These are phyloP conservation scores for Kuraishia ogatae DNA, from an alignment of 805 yeast species.

Conservation along the genomic window DNA sequence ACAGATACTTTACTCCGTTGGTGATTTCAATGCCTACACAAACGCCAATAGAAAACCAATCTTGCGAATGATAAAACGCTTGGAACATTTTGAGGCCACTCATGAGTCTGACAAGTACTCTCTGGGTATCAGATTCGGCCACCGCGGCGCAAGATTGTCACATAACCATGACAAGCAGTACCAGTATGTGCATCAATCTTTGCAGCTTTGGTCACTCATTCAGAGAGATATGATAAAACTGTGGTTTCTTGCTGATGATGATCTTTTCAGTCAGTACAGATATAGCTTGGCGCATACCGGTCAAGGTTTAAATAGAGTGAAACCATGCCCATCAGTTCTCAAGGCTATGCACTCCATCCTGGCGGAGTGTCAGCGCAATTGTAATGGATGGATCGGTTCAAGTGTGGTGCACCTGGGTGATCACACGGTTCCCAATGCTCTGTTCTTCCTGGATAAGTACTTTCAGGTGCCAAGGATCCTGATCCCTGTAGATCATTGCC, in stretches of 20 bases:
- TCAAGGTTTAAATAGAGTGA: slow-evolving; percentile 72
- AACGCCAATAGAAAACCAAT: slow-evolving; percentile 65
- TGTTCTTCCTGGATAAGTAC: slow-evolving; percentile 72
- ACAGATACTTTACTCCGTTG: slow-evolving; percentile 66
- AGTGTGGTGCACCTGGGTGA: slow-evolving; percentile 78
- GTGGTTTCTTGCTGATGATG: slow-evolving; percentile 74
- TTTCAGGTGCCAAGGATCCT: slow-evolving; percentile 72
- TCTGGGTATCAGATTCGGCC: slow-evolving; percentile 58
- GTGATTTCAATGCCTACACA: slow-evolving; percentile 69
- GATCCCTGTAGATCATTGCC: slow-evolving; percentile 59
- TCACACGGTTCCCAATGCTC: slow-evolving; percentile 76
- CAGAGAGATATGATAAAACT: slow-evolving; percentile 71
- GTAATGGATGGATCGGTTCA: slow-evolving; percentile 67
- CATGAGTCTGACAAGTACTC: slow-evolving; percentile 32
- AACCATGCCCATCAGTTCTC: slow-evolving; percentile 61
- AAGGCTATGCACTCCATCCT: slow-evolving; percentile 65
- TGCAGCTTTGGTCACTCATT: slow-evolving; percentile 67
- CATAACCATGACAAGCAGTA: slow-evolving; percentile 69
- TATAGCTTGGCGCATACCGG: slow-evolving; percentile 67
- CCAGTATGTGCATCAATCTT: slow-evolving; percentile 67
- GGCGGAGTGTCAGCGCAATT: slow-evolving; percentile 56
- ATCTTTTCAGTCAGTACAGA: slow-evolving; percentile 45
- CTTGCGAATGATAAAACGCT: slow-evolving; percentile 45
- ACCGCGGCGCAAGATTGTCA: slow-evolving; percentile 61
- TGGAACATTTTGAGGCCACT: slow-evolving; percentile 37